phyloP scores from a whole-genome alignment of 805 yeast genomes.

The Candida oleophila region DNA sequence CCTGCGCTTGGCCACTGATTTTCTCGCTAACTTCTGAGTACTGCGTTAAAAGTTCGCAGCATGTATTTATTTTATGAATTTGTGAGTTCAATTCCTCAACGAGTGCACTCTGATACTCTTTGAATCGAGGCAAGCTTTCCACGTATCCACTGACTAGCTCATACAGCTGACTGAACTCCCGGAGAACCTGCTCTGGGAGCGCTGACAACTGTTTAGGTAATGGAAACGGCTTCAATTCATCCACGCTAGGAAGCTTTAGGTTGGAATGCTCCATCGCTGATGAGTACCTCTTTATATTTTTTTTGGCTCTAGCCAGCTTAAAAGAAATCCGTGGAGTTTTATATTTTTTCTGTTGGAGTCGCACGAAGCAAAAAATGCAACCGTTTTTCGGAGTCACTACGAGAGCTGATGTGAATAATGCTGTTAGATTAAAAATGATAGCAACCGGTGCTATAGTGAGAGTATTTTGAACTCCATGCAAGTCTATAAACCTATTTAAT shows the following conservation, averaged over 20 bases:
- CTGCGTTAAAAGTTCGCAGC: slow-evolving; percentile 17
- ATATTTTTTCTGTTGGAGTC: no score
- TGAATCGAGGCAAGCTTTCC: slow-evolving; percentile 21
- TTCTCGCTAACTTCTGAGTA: slow-evolving; percentile 18
- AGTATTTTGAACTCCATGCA: not conserved
- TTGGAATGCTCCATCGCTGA: not conserved
- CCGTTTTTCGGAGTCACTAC: no score
- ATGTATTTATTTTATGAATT: slow-evolving; percentile 18
- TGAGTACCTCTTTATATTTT: not conserved
- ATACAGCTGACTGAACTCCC: slow-evolving; percentile 26
- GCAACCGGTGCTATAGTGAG: not conserved
- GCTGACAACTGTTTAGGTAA: slow-evolving; percentile 27
- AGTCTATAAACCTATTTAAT: not conserved
- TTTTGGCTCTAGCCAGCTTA: no score
- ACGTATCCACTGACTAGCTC: slow-evolving; percentile 31
- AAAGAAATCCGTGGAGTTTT: no score
- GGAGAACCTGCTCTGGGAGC: slow-evolving; percentile 26
- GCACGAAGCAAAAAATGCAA: no score
- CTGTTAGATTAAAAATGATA: no score
- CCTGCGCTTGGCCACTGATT: slow-evolving; percentile 23
- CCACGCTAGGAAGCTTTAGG: not conserved
- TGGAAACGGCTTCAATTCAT: slow-evolving; percentile 16
- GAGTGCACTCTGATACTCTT: slow-evolving; percentile 11
- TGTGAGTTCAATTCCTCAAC: slow-evolving; percentile 15
- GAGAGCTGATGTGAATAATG: no score